Conservation (phyloP, 75 land plant genomes). For the Cupressus sempervirens region DNA sequence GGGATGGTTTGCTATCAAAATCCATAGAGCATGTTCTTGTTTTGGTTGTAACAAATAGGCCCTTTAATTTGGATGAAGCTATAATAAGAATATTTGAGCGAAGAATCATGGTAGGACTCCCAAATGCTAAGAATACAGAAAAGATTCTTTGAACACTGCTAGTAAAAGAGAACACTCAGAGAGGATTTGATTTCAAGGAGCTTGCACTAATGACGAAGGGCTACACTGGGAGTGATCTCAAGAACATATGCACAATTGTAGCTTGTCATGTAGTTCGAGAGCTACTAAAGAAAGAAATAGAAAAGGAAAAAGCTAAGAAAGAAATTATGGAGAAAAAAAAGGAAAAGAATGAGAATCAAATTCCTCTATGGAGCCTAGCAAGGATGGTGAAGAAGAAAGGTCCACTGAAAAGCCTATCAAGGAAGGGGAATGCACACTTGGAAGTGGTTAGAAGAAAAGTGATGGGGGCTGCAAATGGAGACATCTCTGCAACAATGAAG, state of each 20-base stretch:
- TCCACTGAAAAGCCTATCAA: background rate
- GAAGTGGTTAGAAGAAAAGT: background rate
- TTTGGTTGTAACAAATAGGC: slow-evolving; percentile 88
- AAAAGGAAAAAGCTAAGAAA: slow-evolving; percentile 22
- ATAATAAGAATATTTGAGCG: slow-evolving; percentile 85
- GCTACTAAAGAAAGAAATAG: slow-evolving; percentile 55
- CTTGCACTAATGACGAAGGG: slow-evolving; percentile 86
- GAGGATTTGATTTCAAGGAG: slow-evolving; percentile 62
- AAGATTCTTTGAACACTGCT: slow-evolving; percentile 63
- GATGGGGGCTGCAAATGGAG: background rate
- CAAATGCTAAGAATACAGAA: slow-evolving; percentile 61
- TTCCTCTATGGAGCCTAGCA: slow-evolving; percentile 1
- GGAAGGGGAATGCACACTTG: background rate
- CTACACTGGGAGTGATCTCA: slow-evolving; percentile 86
- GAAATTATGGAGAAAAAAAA: background rate
- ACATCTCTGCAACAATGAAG: background rate
- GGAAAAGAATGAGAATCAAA: background rate
- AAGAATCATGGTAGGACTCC: slow-evolving; percentile 89
- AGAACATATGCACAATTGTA: slow-evolving; percentile 78
- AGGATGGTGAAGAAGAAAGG: background rate
- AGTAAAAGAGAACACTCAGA: slow-evolving; percentile 60
- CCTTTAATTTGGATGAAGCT: slow-evolving; percentile 92
- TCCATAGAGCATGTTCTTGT: slow-evolving; percentile 75
- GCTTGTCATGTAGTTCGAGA: slow-evolving; percentile 82
- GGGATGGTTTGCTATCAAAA: slow-evolving; percentile 85